A percentile compares a stretch with the other conserved stretches of the same genome.
These are phyloP conservation scores for Acacia concinna DNA, from an alignment of 331 rosid species.

Conservation along the genomic window DNA sequence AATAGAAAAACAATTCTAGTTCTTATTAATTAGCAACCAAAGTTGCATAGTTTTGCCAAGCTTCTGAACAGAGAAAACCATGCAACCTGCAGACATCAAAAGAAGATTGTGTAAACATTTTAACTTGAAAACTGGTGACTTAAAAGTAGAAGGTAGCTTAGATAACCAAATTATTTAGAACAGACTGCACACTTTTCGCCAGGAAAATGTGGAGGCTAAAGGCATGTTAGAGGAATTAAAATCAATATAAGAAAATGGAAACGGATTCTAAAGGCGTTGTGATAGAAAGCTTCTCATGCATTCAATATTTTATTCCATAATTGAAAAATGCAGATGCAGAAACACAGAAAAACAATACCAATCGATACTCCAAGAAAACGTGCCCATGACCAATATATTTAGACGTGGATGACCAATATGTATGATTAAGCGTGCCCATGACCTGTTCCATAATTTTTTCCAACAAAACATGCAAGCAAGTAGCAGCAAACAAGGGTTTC, in stretches of 20 bases:
- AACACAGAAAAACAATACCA: background rate
- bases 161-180: background rate
- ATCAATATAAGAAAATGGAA: background rate
- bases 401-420: background rate
- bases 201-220: background rate
- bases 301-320: background rate
- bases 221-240: background rate
- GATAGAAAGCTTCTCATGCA: background rate
- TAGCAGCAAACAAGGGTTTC: background rate
- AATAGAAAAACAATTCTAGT: conserved; percentile 29
- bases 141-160: background rate
- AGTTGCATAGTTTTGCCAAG: conserved; percentile 51
- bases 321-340: background rate
- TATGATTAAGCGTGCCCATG: background rate
- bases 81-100: conserved; percentile 67
- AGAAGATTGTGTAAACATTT: conserved; percentile 11
- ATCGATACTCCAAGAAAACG: background rate
- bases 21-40: conserved; percentile 42
- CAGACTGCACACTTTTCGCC: background rate
- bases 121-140: background rate
- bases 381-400: background rate
- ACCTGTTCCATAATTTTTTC: background rate
- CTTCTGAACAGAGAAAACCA: conserved; percentile 49
- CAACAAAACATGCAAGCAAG: too few relatives aligned
- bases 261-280: background rate